phyloP scores from a whole-genome alignment of 1,139 yeast genomes.

The Candida tetrigidarum region DNA sequence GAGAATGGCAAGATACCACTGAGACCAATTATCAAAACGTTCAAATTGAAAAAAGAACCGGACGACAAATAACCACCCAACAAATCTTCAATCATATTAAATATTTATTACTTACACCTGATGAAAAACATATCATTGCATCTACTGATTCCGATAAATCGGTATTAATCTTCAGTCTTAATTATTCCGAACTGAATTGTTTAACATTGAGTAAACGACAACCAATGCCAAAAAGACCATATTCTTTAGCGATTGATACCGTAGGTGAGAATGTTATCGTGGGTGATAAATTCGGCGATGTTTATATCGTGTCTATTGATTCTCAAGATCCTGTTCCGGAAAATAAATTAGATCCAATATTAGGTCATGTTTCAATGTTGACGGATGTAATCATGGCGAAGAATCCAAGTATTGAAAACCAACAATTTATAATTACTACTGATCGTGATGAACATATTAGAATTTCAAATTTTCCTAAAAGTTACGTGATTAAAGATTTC shows the following conservation, averaged over 20 bases:
- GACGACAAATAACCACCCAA: slow-evolving; percentile 39
- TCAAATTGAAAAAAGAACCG: slow-evolving; percentile 22
- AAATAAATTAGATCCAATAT: slow-evolving; percentile 59
- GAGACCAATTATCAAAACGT: slow-evolving; percentile 48
- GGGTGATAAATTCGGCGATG: slow-evolving; percentile 99
- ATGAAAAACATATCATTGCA: slow-evolving; percentile 61
- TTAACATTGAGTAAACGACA: slow-evolving; percentile 68
- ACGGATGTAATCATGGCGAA: slow-evolving; percentile 64
- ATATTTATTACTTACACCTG: slow-evolving; percentile 51
- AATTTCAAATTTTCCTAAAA: slow-evolving; percentile 79
- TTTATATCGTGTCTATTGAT: slow-evolving; percentile 59
- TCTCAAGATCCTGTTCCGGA: slow-evolving; percentile 37
- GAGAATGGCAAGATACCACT: slow-evolving; percentile 57
- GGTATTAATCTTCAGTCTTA: slow-evolving; percentile 61
- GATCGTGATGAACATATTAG: slow-evolving; percentile 98
- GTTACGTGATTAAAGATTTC: slow-evolving; percentile 79
- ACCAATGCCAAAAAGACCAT: slow-evolving; percentile 87
- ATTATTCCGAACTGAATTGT: slow-evolving; percentile 28
- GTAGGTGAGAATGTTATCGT: slow-evolving; percentile 59
- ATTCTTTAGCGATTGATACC: slow-evolving; percentile 66
- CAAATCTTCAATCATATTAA: slow-evolving; percentile 68
- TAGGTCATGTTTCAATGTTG: slow-evolving; percentile 98
- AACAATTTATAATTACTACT: slow-evolving; percentile 70
- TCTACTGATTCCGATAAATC: slow-evolving; percentile 88
- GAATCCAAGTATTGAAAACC: too few relatives aligned